Evolutionary conservation across 768 basidiomycete genomes (phyloP).

Genomic region (Megacollybia marginata): DNA sequence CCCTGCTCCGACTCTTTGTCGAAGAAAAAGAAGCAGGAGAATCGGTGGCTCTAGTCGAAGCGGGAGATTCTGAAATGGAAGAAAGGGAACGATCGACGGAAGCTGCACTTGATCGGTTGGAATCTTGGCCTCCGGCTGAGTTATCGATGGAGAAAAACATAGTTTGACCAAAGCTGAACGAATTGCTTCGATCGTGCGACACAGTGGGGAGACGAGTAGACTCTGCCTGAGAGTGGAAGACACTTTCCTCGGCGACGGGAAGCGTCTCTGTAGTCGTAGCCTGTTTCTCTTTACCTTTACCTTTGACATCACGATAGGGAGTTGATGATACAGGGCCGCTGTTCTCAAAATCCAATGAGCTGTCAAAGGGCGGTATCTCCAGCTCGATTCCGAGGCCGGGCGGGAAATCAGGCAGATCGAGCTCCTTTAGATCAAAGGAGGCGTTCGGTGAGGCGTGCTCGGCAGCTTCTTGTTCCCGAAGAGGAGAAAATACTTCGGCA

Average conservation of each 20-base stretch:
- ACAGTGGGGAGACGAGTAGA: conserved; percentile 26
- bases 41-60: conserved; percentile 12
- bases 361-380: conserved; percentile 25
- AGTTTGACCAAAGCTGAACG: conserved; percentile 61
- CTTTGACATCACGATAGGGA: conserved; percentile 33
- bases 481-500: conserved; percentile 45
- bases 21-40: conserved; percentile 19
- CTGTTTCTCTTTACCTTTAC: conserved; percentile 24
- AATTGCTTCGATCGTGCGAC: conserved; percentile 54
- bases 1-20: conserved; percentile 36
- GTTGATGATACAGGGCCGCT: conserved; percentile 33
- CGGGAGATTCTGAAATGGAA: conserved; percentile 21
- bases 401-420: conserved; percentile 46
- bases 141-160: conserved; percentile 48
- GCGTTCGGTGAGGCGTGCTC: conserved; percentile 4
- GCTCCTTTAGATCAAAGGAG: conserved; percentile 39
- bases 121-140: conserved; percentile 1
- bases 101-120: conserved; percentile 13
- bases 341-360: conserved; percentile 13
- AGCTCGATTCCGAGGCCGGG: conserved; percentile 32
- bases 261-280: background rate
- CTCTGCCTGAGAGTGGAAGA: conserved; percentile 37
- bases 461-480: conserved; percentile 14
- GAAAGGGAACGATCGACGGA: conserved; percentile 5
- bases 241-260: conserved; percentile 22